These are phyloP conservation scores for Leishmania martiniquensis DNA, from an alignment of 208 protist species.

Conservation along the genomic window DNA sequence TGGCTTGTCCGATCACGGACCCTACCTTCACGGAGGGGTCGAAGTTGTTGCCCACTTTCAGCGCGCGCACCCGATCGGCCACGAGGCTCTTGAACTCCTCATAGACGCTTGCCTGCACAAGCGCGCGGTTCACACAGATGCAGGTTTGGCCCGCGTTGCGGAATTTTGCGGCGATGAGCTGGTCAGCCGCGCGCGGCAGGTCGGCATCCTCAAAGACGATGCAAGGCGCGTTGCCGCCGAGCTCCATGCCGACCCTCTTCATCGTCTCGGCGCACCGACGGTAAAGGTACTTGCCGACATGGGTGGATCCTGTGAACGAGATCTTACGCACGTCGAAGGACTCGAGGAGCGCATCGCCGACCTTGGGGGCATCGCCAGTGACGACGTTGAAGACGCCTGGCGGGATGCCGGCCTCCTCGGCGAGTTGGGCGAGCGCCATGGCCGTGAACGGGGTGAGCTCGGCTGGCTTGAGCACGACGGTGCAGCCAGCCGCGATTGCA, in stretches of 20 bases:
- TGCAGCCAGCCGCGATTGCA: conserved; percentile 92
- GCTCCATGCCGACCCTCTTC: conserved; percentile 87
- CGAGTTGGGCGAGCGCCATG: conserved; percentile 72
- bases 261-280: conserved; percentile 60
- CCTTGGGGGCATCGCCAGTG: conserved; percentile 65
- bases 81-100: conserved; percentile 63
- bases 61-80: conserved; percentile 31
- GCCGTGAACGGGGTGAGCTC: conserved; percentile 81
- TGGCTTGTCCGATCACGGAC: conserved; percentile 60
- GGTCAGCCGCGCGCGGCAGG: conserved; percentile 62
- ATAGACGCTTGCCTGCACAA: conserved; percentile 75
- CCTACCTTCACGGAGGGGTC: conserved; percentile 55
- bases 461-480: conserved; percentile 91
- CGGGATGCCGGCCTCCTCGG: conserved; percentile 73
- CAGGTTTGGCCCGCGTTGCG: conserved; percentile 91
- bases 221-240: conserved; percentile 93
- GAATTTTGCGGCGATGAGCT: conserved; percentile 76
- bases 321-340: conserved; percentile 81
- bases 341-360: conserved; percentile 62
- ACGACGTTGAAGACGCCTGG: conserved; percentile 86
- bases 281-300: conserved; percentile 76
- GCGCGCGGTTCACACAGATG: conserved; percentile 81
- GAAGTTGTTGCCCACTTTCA: conserved; percentile 83
- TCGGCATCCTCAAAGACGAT: conserved; percentile 92
- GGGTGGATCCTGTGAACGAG: conserved; percentile 88